Base-by-base conservation (phyloP, 352 stramenopile species). In the Hyaloperonospora brassicae region DNA sequence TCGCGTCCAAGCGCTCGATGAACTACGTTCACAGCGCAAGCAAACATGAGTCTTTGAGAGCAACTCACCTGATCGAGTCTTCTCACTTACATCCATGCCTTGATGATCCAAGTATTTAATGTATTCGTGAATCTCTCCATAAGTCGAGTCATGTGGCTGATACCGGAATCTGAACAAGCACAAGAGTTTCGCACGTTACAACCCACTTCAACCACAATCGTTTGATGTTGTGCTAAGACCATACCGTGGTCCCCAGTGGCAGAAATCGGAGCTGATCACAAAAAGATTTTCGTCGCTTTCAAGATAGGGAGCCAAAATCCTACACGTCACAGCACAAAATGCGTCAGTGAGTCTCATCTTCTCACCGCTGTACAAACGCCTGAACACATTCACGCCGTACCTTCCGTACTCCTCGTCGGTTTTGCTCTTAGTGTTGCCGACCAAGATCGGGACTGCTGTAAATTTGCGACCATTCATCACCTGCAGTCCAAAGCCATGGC, bases 191-290 rank as follows among this genome's bases (percentile, higher is more conserved):
- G 10, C 22, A 34, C 14, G 21, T n/a, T 13, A 43, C 9, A 5
- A 43, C 17, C 38, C n/a, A 35, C 9, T 22, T 34, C 21, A 5
- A 48, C 13, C 21, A 35, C 23, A 14, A 35, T 2, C 9, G 8
- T 30, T 24, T 47, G 1, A 22, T 30, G 1, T 12, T 12, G 42
- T 50, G 41, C 2, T 22, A 34, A 0, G 14, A 24, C 17, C 57
- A 52, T 55, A 89, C 81, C 90, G 66, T 24, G 67, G 73, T 17
- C 93, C 93, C 90, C 95, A 99, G 66, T 99, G 96, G 57, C 94
- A 98, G 75, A 99, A 98, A 61, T 99, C 96, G 8, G 87, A 97
- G 66, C 90, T 98, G 63, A 98, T 82, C 12, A 98, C 81, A 52
- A 97, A 98, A 27, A 98, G 74, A 59, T 98, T 97, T 47, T 87